Percentiles rank a stretch among this genome's conserved stretches.
Conservation (phyloP, 192 early-diverging fungal species). For the Allomyces arbusculus region DNA sequence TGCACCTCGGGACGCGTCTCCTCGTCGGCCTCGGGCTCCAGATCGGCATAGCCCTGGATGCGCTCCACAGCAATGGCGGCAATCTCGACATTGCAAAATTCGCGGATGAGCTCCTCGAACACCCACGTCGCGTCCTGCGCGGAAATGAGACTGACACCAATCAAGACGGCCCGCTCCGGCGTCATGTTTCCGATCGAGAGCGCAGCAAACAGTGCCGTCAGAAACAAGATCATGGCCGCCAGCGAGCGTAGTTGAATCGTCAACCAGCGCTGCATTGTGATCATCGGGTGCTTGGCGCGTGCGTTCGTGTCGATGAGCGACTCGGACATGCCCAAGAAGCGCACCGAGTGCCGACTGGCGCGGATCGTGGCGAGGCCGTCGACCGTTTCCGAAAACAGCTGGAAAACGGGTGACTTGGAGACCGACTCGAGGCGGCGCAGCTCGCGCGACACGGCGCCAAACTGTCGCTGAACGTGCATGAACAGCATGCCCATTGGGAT, state of each 20-base stretch:
- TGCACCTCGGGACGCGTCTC: constrained; percentile 24
- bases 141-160: too few relatives aligned
- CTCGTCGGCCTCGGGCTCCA: constrained; percentile 60
- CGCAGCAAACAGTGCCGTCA: too few relatives aligned
- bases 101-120: constrained; percentile 14
- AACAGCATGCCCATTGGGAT: too few relatives aligned
- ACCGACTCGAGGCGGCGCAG: constrained; percentile 37
- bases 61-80: constrained; percentile 74
- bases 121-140: constrained; percentile 44
- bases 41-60: constrained; percentile 53
- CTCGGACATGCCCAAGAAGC: constrained; percentile 37
- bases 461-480: too few relatives aligned
- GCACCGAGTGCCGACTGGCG: constrained; percentile 53
- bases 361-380: constrained; percentile 60
- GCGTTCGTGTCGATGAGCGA: too few relatives aligned
- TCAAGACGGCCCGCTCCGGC: too few relatives aligned
- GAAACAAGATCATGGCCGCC: too few relatives aligned
- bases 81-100: constrained; percentile 67
- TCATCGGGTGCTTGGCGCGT: too few relatives aligned
- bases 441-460: too few relatives aligned
- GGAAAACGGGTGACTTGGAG: constrained; percentile 51
- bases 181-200: too few relatives aligned
- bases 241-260: too few relatives aligned
- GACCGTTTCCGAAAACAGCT: constrained; percentile 65
- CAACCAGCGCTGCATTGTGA: too few relatives aligned